Base-by-base conservation (phyloP, 805 yeast species). In the Saturnispora sanitii region DNA sequence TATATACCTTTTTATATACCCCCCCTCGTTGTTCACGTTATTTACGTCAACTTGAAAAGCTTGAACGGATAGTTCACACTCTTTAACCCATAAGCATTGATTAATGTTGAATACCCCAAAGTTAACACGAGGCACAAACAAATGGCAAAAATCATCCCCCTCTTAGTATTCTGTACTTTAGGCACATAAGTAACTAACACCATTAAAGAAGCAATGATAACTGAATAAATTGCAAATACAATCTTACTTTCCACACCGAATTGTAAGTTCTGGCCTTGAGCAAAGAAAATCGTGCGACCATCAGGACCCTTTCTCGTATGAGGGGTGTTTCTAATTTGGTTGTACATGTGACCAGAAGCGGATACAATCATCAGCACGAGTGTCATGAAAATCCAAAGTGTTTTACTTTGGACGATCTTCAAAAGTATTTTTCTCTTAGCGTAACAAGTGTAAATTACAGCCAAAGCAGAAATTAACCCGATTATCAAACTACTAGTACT, bases 321-420 rank as follows among this genome's bases (percentile, higher is more conserved):
- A 23, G 70, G 87, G 6, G 79, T 70, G 29, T 73, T 72, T 60
- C 96, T 76, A 47, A 92, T 92, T 49, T 75, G 73, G 59, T 86
- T 88, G 71, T 77, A 92, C 98, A 92, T 92, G 63, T 87, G 82
- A 15, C 98, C 98, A 6, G 90, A 68, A 36, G 74, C 77, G 67
- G 88, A 83, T 50, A 87, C 63, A 45, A 88, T 65, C 28, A 84
- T 71, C 16, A 73, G 51, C 42, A 82, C 64, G n/a, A 83, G 66
- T 3, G 83, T 70, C 9, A 73, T 34, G 2, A 77, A 73, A 33
- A 83, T 81, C 96, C 97, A 92, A 30, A 83, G 54, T 37, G 71
- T 62, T 50, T 70, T 78, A 31, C 75, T 71, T 20, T 64, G 60
- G 11, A 77, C 34, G 5, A 83, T 37, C 13, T 58, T 47, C 2